phyloP scores from a whole-genome alignment of 2,329 filamentous ascomycete species.

The Fusarium sp. region DNA sequence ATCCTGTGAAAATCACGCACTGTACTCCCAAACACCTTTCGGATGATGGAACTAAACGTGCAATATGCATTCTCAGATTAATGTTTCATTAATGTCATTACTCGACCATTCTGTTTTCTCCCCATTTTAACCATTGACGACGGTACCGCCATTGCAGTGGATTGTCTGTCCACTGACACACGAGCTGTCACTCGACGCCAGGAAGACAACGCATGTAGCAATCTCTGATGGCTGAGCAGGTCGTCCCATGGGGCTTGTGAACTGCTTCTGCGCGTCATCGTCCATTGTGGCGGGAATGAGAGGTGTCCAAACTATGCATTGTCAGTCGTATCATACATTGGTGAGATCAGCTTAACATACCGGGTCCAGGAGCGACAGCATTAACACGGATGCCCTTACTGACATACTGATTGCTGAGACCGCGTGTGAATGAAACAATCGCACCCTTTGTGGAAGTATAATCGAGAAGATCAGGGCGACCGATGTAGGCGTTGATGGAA shows the following conservation, averaged over 20 bases:
- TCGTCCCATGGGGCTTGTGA: slow-evolving; percentile 78
- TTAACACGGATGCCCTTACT: slow-evolving; percentile 79
- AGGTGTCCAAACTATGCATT: slow-evolving; percentile 71
- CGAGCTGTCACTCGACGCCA: slow-evolving; percentile 78
- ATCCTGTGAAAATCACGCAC: rapidly evolving
- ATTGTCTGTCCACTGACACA: slow-evolving; percentile 76
- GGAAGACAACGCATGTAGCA: slow-evolving; percentile 82
- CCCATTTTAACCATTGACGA: slow-evolving; percentile 57
- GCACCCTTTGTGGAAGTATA: slow-evolving; percentile 85
- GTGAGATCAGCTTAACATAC: slow-evolving; percentile 26
- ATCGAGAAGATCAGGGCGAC: slow-evolving; percentile 81
- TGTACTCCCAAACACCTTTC: not conserved
- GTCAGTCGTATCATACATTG: not conserved
- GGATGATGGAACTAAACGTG: not conserved
- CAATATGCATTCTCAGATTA: not conserved
- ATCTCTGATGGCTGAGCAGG: slow-evolving; percentile 85
- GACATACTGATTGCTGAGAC: slow-evolving; percentile 78
- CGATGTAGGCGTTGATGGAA: slow-evolving; percentile 84
- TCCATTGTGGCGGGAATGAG: slow-evolving; percentile 79
- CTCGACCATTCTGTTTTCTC: not conserved
- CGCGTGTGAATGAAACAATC: slow-evolving; percentile 81
- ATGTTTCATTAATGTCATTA: not conserved
- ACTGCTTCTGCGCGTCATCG: slow-evolving; percentile 74
- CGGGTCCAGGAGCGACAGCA: slow-evolving; percentile 77
- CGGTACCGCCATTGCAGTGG: slow-evolving; percentile 61